Conservation (phyloP, 2,329 filamentous ascomycete genomes). For the Ceratocystis huliohia region DNA sequence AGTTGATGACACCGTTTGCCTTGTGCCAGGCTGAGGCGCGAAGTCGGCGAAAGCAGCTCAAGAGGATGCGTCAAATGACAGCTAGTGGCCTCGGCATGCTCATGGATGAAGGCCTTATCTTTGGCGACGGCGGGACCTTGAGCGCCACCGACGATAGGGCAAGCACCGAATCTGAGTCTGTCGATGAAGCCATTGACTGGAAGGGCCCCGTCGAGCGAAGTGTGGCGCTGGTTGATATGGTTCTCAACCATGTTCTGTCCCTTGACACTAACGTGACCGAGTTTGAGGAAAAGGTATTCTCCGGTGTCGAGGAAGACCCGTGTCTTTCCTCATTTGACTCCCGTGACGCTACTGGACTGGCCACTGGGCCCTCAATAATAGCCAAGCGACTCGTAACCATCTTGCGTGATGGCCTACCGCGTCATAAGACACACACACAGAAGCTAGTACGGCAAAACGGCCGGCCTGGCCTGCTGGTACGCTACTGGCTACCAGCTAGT, state of each 20-base stretch:
- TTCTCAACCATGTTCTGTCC: conserved; percentile 58
- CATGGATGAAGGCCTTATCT: conserved; percentile 70
- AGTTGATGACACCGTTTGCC: conserved; percentile 66
- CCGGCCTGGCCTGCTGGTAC: conserved; percentile 58
- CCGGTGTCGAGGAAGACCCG: conserved; percentile 47
- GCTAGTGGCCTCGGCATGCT: conserved; percentile 78
- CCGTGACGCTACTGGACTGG: not conserved
- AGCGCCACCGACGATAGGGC: conserved; percentile 29
- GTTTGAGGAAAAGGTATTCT: conserved; percentile 54
- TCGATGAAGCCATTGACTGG: conserved; percentile 37
- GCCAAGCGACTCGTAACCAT: conserved; percentile 56
- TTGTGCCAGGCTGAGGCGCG: conserved; percentile 62
- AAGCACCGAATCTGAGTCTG: conserved; percentile 23
- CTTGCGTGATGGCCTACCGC: conserved; percentile 54
- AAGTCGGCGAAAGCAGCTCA: conserved; percentile 58
- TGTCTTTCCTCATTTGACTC: conserved; percentile 35
- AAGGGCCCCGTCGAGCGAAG: conserved; percentile 68
- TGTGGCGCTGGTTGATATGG: conserved; percentile 73
- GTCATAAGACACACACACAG: conserved; percentile 47
- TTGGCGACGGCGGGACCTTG: conserved; percentile 32
- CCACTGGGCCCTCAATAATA: conserved; percentile 44
- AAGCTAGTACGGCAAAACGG: conserved; percentile 52
- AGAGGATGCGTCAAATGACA: conserved; percentile 62
- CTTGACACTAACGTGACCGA: conserved; percentile 50
- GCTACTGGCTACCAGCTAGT: conserved; percentile 78